These are phyloP conservation scores for Ganoderma leucocontextum DNA, from an alignment of 1,284 basidiomycete species.

Conservation along the genomic window DNA sequence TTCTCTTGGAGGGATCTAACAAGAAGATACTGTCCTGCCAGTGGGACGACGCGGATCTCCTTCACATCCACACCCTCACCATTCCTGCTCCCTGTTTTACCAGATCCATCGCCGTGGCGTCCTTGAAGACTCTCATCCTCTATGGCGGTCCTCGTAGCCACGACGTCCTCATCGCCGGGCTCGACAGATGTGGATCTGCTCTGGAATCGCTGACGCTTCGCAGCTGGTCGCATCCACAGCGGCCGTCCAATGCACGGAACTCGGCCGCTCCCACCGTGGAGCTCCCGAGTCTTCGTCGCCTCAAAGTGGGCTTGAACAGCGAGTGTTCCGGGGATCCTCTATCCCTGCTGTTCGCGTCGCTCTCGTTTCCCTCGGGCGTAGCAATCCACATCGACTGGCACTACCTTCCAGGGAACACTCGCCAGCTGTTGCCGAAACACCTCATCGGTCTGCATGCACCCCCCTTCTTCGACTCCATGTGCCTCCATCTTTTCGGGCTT, in stretches of 20 bases:
- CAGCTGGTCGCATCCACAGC: background rate
- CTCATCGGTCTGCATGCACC: no score
- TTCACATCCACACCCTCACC: background rate
- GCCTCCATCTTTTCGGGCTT: no score
- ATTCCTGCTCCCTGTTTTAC: background rate
- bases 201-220: background rate
- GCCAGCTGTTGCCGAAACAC: background rate
- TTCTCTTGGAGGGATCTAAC: no score
- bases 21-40: no score
- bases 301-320: background rate
- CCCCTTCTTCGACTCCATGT: no score
- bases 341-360: background rate
- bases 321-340: background rate
- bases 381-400: background rate
- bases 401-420: background rate
- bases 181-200: background rate
- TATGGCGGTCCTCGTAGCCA: background rate
- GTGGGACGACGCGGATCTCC: background rate
- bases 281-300: background rate
- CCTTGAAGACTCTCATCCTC: background rate
- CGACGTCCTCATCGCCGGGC: background rate
- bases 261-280: background rate
- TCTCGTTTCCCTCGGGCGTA: background rate
- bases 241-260: background rate
- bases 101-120: background rate